These are phyloP conservation scores for Alloteropsis angusta DNA, from an alignment of 202 grass and related monocot genomes.

Conservation along the genomic window DNA sequence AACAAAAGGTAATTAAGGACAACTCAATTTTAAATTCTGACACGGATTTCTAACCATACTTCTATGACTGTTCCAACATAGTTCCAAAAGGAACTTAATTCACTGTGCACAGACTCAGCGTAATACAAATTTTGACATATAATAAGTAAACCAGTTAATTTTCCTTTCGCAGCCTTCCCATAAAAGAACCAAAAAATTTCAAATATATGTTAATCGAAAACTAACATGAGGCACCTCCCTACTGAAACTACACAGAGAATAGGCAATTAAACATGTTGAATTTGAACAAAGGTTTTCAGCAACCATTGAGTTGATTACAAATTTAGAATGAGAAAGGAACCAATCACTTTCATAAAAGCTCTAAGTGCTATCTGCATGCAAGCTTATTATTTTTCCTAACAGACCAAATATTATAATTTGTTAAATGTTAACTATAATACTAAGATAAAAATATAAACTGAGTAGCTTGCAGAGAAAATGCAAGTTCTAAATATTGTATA, in stretches of 20 bases:
- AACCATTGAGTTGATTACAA: background rate
- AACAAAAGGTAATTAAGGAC: no score
- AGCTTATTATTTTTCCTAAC: background rate
- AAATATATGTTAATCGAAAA: slow-evolving; percentile 4
- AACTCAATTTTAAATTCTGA: background rate
- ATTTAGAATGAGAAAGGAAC: background rate
- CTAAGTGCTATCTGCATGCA: background rate
- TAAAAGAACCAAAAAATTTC: background rate
- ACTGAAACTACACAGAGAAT: background rate
- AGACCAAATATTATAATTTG: background rate
- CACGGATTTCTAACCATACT: background rate
- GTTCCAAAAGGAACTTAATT: slow-evolving; percentile 3
- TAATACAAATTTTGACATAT: background rate
- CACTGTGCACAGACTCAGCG: background rate
- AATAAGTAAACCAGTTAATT: background rate
- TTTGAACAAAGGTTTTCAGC: background rate
- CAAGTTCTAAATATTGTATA: background rate
- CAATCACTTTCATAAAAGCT: background rate
- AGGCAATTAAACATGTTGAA: background rate
- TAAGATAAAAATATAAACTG: background rate
- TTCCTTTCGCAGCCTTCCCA: background rate
- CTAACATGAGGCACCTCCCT: background rate
- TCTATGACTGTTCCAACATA: background rate
- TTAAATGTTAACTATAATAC: background rate
- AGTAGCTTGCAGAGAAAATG: slow-evolving; percentile 2